These are phyloP conservation scores for Lenwebbia sp. DNA, from an alignment of 345 rosid genomes.

Conservation along the genomic window DNA sequence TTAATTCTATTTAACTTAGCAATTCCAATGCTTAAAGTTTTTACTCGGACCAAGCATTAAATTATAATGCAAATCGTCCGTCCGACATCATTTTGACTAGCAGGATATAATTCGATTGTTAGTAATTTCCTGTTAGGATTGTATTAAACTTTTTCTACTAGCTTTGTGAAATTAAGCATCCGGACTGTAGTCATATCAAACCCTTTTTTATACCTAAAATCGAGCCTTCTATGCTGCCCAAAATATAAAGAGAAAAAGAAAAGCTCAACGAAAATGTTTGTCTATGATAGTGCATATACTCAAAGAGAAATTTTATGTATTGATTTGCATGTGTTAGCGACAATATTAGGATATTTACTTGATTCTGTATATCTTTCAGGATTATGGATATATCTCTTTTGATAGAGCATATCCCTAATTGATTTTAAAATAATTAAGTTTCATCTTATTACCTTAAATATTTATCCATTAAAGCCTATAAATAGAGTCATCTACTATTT, in stretches of 20 bases:
- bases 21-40: not conserved
- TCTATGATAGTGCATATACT: not conserved
- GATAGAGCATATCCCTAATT: no score
- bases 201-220: not conserved
- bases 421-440: no score
- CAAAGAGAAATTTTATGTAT: no score
- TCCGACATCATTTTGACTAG: no score
- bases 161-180: not conserved
- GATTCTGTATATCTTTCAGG: no score
- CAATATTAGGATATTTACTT: no score
- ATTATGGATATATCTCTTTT: no score
- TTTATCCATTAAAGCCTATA: no score
- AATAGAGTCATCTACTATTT: no score
- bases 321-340: not conserved
- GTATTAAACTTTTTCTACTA: not conserved
- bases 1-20: not conserved
- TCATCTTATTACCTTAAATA: no score
- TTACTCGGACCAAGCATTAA: not conserved
- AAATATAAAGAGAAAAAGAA: not conserved
- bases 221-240: not conserved
- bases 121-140: not conserved
- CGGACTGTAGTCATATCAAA: not conserved
- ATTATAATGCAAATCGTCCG: no score
- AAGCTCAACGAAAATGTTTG: not conserved
- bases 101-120: not conserved